Conservation (phyloP, 257 asterid genomes). For the Nicotiana paniculata region DNA sequence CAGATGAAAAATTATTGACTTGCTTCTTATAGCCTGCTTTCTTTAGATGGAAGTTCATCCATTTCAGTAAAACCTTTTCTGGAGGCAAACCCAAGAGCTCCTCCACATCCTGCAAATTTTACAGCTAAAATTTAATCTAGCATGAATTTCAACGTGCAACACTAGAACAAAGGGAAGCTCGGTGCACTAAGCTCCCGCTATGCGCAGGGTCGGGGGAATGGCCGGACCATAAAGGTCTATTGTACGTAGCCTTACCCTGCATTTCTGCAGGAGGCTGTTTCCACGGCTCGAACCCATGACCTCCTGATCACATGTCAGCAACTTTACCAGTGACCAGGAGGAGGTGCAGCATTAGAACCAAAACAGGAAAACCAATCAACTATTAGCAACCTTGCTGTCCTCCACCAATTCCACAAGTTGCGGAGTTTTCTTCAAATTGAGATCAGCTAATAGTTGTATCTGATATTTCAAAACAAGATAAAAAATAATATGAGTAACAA, state of each 20-base stretch:
- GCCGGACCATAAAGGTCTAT: no score
- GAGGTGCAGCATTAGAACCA: neutral
- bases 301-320: no score
- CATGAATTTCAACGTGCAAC: neutral
- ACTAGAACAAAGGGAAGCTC: no score
- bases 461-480: constrained; percentile 24
- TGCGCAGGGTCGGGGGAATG: no score
- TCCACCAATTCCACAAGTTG: constrained; percentile 88
- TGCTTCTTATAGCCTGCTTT: constrained; percentile 66
- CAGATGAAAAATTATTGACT: constrained; percentile 85
- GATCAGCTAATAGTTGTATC: constrained; percentile 93
- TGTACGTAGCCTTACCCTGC: no score
- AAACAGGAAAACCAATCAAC: constrained; percentile 12
- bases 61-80: constrained; percentile 77
- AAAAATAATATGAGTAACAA: neutral
- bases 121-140: constrained; percentile 6
- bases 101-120: constrained; percentile 61
- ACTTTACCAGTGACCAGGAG: no score
- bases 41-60: constrained; percentile 96
- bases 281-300: no score
- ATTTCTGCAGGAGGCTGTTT: no score
- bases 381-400: constrained; percentile 61
- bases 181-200: no score
- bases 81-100: constrained; percentile 76
- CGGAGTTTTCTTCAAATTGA: constrained; percentile 87